Evolutionary conservation across 1,284 basidiomycete genomes (phyloP).

Genomic region (Leccinum variabile): DNA sequence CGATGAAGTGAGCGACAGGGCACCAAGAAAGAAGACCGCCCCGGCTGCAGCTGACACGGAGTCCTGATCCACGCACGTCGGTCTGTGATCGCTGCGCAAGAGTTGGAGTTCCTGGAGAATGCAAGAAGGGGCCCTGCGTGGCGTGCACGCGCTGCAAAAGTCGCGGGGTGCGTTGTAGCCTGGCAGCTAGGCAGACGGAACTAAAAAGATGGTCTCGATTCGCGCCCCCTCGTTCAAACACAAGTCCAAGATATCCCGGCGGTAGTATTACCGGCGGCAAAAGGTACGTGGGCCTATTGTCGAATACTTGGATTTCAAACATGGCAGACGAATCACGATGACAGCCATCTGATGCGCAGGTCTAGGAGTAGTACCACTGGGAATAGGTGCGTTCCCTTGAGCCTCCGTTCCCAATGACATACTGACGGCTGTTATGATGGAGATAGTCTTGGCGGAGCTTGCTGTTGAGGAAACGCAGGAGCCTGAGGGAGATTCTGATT

Average conservation of each 20-base stretch:
- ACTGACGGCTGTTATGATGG: no score
- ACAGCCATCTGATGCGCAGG: no score
- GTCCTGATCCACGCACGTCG: not conserved
- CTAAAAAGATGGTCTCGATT: not conserved
- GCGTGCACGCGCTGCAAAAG: not conserved
- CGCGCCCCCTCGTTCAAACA: not conserved
- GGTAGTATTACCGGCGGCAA: not conserved
- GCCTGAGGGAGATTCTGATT: slow-evolving; percentile 70
- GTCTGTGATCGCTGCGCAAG: not conserved
- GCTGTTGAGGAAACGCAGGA: slow-evolving; percentile 59
- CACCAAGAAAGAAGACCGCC: not conserved
- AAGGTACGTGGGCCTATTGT: not conserved
- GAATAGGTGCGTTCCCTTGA: no score
- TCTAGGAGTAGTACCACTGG: no score
- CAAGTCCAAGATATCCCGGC: not conserved
- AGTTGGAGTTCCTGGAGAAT: not conserved
- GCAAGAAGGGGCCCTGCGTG: not conserved
- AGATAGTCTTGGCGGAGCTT: slow-evolving; percentile 65
- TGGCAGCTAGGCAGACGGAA: not conserved
- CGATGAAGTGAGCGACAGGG: not conserved
- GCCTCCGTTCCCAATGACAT: no score
- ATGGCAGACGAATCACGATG: no score
- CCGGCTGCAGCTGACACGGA: not conserved
- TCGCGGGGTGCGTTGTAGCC: not conserved
- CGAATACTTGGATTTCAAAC: no score